Evolutionary conservation across 73 alveolate genomes (phyloP), one percentile per base, ranked within the genome.

Genomic region (Breviolum minutum): DNA sequence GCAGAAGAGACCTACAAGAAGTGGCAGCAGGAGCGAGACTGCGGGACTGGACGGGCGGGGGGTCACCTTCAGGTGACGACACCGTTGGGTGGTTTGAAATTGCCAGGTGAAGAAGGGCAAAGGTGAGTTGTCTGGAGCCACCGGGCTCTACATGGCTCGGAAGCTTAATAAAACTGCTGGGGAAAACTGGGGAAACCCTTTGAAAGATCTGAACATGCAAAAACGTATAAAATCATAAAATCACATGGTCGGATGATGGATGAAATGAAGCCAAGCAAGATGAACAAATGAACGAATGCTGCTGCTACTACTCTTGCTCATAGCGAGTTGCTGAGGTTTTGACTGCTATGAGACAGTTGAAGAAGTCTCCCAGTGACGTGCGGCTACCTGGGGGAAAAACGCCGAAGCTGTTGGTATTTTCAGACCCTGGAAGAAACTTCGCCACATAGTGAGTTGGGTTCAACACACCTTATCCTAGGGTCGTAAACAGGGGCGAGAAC

Each of bases 111-210:
- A 92, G 68, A 74, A 74, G 32, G 98, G 98, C 62, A 63, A 63
- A 3, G 98, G 73, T n/a, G 98, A 92, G 90, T 29, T 92, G 63
- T 12, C 87, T 20, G 90, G 98, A 40, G 97, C 86, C 85, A 66
- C 89, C n/a, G 98, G 98, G 91, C 98, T 92, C 91, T 92, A 92
- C 90, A 61, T 73, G 98, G 98, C 80, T 1, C 77, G 69, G 26
- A n/a, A 30, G 12, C 30, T 16, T 30, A 40, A 40, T 3, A 40
- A 40, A 3, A 40, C 54, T 40, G 0, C 54, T 40, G 0, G 54
- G 54, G 3, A 40, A 40, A 40, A 40, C 54, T 40, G 54, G 5
- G 54, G 54, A 40, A 40, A 3, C 3, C 54, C 54, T 40, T 40
- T 40, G 54, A 40, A 40, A 40, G 54, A 40, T 40, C 0, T 40